Evolutionary conservation across 352 stramenopile species (phyloP), one percentile per base, ranked within the genome.

Genomic region (Phytophthora citrophthora): DNA sequence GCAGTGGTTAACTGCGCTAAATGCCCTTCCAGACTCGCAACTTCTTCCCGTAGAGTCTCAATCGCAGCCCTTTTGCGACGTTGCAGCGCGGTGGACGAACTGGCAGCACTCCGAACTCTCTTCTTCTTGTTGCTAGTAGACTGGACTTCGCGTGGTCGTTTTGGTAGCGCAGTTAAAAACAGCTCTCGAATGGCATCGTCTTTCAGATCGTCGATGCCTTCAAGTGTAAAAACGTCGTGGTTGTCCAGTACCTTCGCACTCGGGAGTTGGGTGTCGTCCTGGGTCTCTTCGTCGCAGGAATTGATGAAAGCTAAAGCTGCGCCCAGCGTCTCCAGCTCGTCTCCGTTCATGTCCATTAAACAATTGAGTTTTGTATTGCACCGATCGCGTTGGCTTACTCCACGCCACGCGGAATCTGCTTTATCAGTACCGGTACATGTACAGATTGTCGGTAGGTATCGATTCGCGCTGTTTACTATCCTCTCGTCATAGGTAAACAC

Each of bases 301-400:
- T 36, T 11, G 56, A 67, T 52, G 43, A 67, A 71, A 24, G 44
- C 36, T 29, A 71, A 23, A n/a, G 63, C 50, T 20, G 62, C 56
- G 5, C 58, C 50, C 26, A 71, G 27, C 43, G 63, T 57, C 11
- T 38, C 20, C 23, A 74, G 16, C 10, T 70, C 18, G 20, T 60
- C 49, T 41, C 20, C 41, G 5, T 54, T 51, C 43, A 16, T 47
- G 52, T n/a, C 52, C 36, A 38, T 55, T 6, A 20, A 20, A 1
- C 18, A 20, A 20, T 20, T 20, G 18, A 20, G 18, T 1, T 20
- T 1, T 20, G 18, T 20, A 20, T 20, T 5, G 18, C 1, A 27
- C 5, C 3, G 11, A 2, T 13, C 40, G 18, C 1, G 18, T 1
- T 20, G 23, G 24, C 16, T 54, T 54, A 40, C 26, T 23, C 45